Evolutionary conservation across 495 filamentous ascomycete genomes (phyloP), one percentile per base, ranked within the genome.

Genomic region (Penicillium psychrofluorescens): DNA sequence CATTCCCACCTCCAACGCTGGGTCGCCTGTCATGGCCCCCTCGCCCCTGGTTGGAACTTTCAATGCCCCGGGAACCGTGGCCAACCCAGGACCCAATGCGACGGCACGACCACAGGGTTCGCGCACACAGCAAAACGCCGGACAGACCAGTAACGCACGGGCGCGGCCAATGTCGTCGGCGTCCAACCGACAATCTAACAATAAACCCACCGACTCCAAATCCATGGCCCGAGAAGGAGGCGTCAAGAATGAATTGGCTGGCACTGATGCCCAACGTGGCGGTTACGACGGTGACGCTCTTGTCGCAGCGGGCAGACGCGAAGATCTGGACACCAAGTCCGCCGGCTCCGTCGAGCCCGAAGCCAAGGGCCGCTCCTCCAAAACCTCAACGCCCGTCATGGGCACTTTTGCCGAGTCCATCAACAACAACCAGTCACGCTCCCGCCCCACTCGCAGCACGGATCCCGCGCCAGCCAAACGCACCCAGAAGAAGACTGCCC

Each of bases 21-120:
- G 80, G 49, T 86, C 86, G 0, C 86, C 88, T 28, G 77, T 79
- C 1, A 58, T 85, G 28, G 78, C 80, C 11, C 84, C 87, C 1
- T 91, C 88, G 3, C 88, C 87, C 30, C 66, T 88, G 39, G 66
- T 81, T 36, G 74, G 76, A 12, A 76, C 73, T 10, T 83, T 88
- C 42, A 71, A 70, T 44, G 49, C 59, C 37, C 64, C 68, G 11
- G 60, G 68, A n/a, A 66, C 56, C 41, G 72, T 70, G 36, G 70
- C 72, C 22, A 74, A 70, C 33, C 74, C 72, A 13, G 64, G 66
- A 13, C 62, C 64, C 45, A 50, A 52, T 50, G 38, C 67, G 46
- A 22, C 22, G 22, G 39, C 60, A 13, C 61, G 84, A 35, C 79
- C 84, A 11, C 73, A 77, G 32, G 77, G 81, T 4, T 79, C 81